Conservation (phyloP, 139 green algal genomes). For the Desmodesmus armatus region DNA sequence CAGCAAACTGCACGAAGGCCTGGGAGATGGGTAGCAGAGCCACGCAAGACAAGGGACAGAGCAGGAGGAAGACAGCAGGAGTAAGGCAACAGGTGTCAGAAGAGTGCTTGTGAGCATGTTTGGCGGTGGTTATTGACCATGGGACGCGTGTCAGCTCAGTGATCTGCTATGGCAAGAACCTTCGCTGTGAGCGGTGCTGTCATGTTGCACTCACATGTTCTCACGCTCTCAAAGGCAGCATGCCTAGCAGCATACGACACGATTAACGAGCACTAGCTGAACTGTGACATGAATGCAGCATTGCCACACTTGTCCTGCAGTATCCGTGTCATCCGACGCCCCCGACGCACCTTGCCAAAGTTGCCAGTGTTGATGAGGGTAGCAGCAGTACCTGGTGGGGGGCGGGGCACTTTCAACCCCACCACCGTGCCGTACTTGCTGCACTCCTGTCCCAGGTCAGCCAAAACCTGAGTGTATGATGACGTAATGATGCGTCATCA, state of each 20-base stretch:
- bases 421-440: slow-evolving; percentile 67
- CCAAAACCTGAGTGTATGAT: slow-evolving; percentile 76
- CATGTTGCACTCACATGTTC: too few relatives aligned
- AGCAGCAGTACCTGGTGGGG: slow-evolving; percentile 42
- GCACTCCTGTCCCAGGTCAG: slow-evolving; percentile 77
- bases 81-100: too few relatives aligned
- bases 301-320: neutral
- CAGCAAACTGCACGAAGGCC: slow-evolving; percentile 79
- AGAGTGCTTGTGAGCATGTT: too few relatives aligned
- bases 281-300: neutral
- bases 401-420: slow-evolving; percentile 69
- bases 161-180: too few relatives aligned
- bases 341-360: slow-evolving; percentile 71
- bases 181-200: too few relatives aligned
- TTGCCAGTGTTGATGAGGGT: slow-evolving; percentile 55
- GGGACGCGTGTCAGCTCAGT: too few relatives aligned
- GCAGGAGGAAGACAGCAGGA: too few relatives aligned
- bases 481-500: too few relatives aligned
- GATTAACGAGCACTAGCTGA: neutral
- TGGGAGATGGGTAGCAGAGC: slow-evolving; percentile 21
- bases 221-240: too few relatives aligned
- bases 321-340: too few relatives aligned
- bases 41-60: neutral
- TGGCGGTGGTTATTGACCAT: too few relatives aligned
- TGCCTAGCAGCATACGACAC: neutral